phyloP scores from a whole-genome alignment of 1,139 yeast species.

The Oligophagozyma castellii region DNA sequence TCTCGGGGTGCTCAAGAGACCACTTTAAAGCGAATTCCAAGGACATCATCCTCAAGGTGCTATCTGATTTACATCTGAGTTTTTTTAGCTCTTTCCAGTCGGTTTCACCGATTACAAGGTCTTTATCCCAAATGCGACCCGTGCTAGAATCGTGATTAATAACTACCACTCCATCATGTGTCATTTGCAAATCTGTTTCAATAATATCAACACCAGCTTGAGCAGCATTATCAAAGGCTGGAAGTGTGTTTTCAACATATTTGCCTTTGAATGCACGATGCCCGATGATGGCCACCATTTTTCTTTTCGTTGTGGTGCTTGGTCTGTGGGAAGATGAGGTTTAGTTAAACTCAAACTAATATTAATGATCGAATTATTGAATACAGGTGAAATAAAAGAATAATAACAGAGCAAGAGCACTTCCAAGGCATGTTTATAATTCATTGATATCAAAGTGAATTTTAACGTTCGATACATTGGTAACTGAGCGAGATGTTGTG shows the following conservation, averaged over 20 bases:
- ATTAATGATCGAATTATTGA: too few relatives aligned
- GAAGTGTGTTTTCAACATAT: slow-evolving; percentile 65
- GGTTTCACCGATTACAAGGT: slow-evolving; percentile 27
- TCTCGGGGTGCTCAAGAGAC: slow-evolving; percentile 32
- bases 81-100: slow-evolving; percentile 32
- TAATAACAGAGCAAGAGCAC: too few relatives aligned
- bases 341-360: too few relatives aligned
- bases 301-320: too few relatives aligned
- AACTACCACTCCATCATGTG: slow-evolving; percentile 59
- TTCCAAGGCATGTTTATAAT: too few relatives aligned
- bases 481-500: too few relatives aligned
- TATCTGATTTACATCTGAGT: slow-evolving; percentile 40
- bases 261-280: slow-evolving; percentile 31
- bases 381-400: too few relatives aligned
- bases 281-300: slow-evolving; percentile 28
- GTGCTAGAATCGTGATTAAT: slow-evolving; percentile 46
- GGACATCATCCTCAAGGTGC: slow-evolving; percentile 45
- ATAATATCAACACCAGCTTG: slow-evolving; percentile 56
- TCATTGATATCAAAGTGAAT: too few relatives aligned
- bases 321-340: too few relatives aligned
- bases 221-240: slow-evolving; percentile 59
- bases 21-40: slow-evolving; percentile 47
- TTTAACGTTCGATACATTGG: too few relatives aligned
- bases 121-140: slow-evolving; percentile 26
- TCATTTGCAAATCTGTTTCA: slow-evolving; percentile 77